A percentile compares a stretch with the other conserved stretches of the same genome.
These are phyloP conservation scores for Cordyceps pruinosa DNA, from an alignment of 2,329 filamentous ascomycete species.

Conservation along the genomic window DNA sequence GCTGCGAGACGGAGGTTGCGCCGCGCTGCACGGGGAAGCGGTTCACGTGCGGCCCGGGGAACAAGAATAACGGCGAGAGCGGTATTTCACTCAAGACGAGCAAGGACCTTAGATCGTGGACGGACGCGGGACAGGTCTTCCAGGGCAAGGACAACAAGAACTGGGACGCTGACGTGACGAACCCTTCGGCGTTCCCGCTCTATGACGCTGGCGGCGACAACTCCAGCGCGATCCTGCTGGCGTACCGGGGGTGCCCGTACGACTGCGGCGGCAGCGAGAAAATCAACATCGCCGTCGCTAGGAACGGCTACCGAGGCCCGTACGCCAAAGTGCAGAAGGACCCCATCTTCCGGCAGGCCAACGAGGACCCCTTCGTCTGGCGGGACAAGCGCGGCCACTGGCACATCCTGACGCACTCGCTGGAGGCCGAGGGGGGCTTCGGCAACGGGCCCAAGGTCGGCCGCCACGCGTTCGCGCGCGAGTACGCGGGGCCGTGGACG, in stretches of 20 bases:
- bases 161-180: conserved; percentile 29
- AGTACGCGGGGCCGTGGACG: conserved; percentile 24
- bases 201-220: conserved; percentile 14
- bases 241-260: conserved; percentile 17
- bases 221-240: conserved; percentile 16
- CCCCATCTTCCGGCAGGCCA: conserved; percentile 15
- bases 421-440: conserved; percentile 22
- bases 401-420: conserved; percentile 27
- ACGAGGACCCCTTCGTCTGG: conserved; percentile 29
- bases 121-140: conserved; percentile 15
- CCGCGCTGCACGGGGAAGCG: conserved; percentile 10
- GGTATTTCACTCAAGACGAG: conserved; percentile 23
- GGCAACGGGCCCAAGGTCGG: conserved; percentile 23
- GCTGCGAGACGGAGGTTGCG: conserved; percentile 18
- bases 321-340: conserved; percentile 16
- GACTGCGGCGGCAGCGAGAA: conserved; percentile 15
- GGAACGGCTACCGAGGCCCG: conserved; percentile 13
- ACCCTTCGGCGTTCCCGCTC: conserved; percentile 35
- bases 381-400: conserved; percentile 26
- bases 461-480: conserved; percentile 22
- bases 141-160: conserved; percentile 13
- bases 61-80: conserved; percentile 18
- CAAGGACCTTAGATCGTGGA: conserved; percentile 16
- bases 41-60: conserved; percentile 18
- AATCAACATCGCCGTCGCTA: conserved; percentile 17